phyloP scores from a whole-genome alignment of 495 filamentous ascomycete species.

The Tuber microsphaerosporum region DNA sequence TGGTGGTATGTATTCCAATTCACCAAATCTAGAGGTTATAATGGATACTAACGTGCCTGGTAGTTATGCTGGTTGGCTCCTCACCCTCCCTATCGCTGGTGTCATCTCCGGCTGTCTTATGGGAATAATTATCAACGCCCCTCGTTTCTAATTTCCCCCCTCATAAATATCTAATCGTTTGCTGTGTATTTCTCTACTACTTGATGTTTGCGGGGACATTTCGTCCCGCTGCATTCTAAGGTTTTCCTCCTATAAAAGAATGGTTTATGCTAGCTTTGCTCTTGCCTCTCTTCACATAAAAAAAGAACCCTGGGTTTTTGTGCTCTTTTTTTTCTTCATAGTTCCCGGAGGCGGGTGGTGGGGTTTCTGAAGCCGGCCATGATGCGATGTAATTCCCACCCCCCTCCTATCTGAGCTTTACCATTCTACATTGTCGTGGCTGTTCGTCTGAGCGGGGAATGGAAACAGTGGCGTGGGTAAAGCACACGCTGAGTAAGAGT shows the following conservation, averaged over 20 bases:
- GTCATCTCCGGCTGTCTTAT: constrained; percentile 54
- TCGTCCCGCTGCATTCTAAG: neutral
- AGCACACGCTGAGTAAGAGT: neutral
- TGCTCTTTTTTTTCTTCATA: neutral
- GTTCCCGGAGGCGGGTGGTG: neutral
- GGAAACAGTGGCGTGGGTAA: neutral
- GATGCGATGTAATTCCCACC: neutral
- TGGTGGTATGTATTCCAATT: constrained; percentile 43
- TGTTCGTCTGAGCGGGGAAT: neutral
- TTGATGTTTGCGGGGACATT: neutral
- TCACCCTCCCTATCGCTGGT: constrained; percentile 54
- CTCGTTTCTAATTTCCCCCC: constrained; percentile 38
- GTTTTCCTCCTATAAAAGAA: neutral
- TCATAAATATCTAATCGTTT: neutral
- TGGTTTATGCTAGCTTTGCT: neutral
- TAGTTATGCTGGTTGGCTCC: constrained; percentile 51
- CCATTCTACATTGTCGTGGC: neutral
- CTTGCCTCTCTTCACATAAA: neutral
- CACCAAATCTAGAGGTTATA: neutral
- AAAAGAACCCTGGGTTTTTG: neutral
- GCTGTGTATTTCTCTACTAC: neutral
- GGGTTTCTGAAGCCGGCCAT: neutral
- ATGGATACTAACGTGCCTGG: neutral
- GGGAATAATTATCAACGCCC: constrained; percentile 55
- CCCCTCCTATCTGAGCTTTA: neutral